Base-by-base conservation (phyloP, 169 alveolate genomes). In the Neospora caninum region DNA sequence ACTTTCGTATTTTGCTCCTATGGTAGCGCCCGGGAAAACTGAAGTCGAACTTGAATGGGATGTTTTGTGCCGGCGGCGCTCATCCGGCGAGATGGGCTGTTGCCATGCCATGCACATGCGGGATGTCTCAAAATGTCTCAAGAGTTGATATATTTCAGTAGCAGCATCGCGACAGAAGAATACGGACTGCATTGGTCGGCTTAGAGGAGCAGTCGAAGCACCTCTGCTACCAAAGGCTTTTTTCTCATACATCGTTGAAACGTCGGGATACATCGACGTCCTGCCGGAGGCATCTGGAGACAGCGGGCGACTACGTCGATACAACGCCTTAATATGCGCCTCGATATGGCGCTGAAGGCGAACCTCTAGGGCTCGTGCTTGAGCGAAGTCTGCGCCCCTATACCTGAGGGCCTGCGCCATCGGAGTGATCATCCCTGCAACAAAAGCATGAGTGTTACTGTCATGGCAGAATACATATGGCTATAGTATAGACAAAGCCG, bases 101-200 rank as follows among this genome's bases (percentile, higher is more conserved):
- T 82, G 89, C 89, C 89, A 82, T 29, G 69, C 53, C 89, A 82
- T 82, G 89, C 89, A 82, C 43, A 27, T 41, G 2, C 89, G 89
- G 67, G 89, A 64, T 0, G 27, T 49, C 38, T 82, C 89, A 36
- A 82, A 82, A 39, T 82, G 89, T 42, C 36, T 38, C 53, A 82
- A 49, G n/a, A 82, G 67, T 67, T 29, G 1, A 42, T 82, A 82
- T 1, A 82, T 36, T 27, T 82, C 89, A 27, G 22, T 42, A 31
- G 54, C 89, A 9, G 36, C 64, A 31, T 82, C 67, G 20, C 89
- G 89, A 1, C 67, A 13, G 36, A 82, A 82, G 39, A 82, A 41
- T 29, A 82, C 89, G 69, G 89, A 10, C 0, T 27, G 18, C 89
- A 64, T 36, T 31, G 86, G 86, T 78, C 86, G 41, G 45, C 49